Evolutionary conservation across 345 rosid species (phyloP).

Genomic region (Citrus maxima): DNA sequence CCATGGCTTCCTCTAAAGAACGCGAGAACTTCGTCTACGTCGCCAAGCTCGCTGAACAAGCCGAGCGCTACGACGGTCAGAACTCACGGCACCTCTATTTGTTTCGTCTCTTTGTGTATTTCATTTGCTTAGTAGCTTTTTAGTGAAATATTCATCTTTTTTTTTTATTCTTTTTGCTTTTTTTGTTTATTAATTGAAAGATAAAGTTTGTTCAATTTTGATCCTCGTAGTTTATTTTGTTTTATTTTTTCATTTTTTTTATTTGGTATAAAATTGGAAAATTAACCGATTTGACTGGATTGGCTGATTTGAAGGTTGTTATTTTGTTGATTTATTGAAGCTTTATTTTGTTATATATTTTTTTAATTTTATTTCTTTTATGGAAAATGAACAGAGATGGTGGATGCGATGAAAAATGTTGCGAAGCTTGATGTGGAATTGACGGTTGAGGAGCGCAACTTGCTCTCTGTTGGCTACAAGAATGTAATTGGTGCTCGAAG

Average conservation of each 20-base stretch:
- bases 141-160: not conserved
- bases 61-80: slow-evolving; percentile 51
- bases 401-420: slow-evolving; percentile 39
- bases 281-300: not conserved
- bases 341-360: not conserved
- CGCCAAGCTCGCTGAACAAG: slow-evolving; percentile 51
- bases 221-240: not conserved
- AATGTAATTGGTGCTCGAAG: slow-evolving; percentile 37
- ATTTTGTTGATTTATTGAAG: not conserved
- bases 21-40: slow-evolving; percentile 45
- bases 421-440: slow-evolving; percentile 33
- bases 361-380: not conserved
- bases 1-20: slow-evolving; percentile 25
- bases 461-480: slow-evolving; percentile 39
- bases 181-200: not conserved
- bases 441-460: slow-evolving; percentile 36
- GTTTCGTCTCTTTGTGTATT: not conserved
- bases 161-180: not conserved
- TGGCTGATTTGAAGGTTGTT: not conserved
- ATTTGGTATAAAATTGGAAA: not conserved
- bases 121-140: not conserved
- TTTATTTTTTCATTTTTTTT: not conserved
- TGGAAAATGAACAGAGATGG: slow-evolving; percentile 30
- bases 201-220: not conserved
- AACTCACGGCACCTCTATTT: not conserved